Base-by-base conservation (phyloP, 73 alveolate genomes). In the Loxodes magnus region DNA sequence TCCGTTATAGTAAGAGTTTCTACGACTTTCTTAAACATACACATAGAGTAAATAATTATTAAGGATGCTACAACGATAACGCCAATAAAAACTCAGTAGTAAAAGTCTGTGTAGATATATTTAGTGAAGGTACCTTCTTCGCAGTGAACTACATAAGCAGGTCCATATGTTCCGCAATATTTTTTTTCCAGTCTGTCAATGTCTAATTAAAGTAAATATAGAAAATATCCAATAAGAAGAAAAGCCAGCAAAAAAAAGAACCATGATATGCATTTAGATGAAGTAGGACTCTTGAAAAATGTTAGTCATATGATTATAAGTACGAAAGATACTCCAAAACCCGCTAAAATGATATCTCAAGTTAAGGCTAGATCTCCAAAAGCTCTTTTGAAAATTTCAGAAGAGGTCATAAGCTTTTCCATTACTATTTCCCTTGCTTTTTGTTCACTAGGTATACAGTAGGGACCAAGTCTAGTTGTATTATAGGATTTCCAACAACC, bases 401-500 rank as follows among this genome's bases (percentile, higher is more conserved):
- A 25, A 1, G 59, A 17, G 14, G 22, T 20, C 14, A 10, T 25
- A 10, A 46, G 34, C 22, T 21, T 25, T 25, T 17, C 59, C 15
- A 46, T 10, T 9, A 46, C 59, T 24, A 9, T 46, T 24, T 23
- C 0, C 15, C 59, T 12, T 22, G 59, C 59, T 24, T 1, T 37
- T 10, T 46, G 43, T 12, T n/a, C 7, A 12, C 22, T 24, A 22
- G 59, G 59, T 10, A 46, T 19, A 2, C 59, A 46, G 27, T 46
- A 46, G 17, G 22, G 27, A 14, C 59, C 59, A 46, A 25, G 27
- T 7, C 10, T 10, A 7, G 59, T 46, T 7, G 35, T 46, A 7
- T 10, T 23, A 10, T 25, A 20, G 7, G 59, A 25, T 25, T 46
- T 41, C 59, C 59, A 46, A 24, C 59, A 46, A 37, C 59, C 22